Conservation (phyloP, 2,329 filamentous ascomycete species). For the Parastagonospora nodorum region DNA sequence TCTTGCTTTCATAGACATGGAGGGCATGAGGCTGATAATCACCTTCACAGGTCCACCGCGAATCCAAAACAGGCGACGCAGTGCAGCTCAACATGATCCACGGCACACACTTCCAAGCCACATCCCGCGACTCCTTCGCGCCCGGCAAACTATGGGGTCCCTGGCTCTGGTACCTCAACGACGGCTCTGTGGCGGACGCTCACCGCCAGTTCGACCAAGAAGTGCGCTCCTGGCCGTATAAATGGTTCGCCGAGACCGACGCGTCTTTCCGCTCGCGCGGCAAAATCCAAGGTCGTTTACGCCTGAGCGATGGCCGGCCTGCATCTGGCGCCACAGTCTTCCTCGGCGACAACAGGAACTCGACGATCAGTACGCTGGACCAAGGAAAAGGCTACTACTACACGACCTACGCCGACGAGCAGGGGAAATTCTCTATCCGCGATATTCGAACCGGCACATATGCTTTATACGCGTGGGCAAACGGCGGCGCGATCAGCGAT, state of each 20-base stretch:
- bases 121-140: constrained; percentile 38
- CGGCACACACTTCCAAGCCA: constrained; percentile 50
- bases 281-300: constrained; percentile 51
- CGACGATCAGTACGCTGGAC: constrained; percentile 53
- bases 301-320: constrained; percentile 55
- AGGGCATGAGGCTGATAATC: background rate
- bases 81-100: constrained; percentile 62
- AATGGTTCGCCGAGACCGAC: constrained; percentile 52
- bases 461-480: constrained; percentile 58
- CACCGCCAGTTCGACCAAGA: constrained; percentile 48
- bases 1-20: background rate
- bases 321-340: constrained; percentile 57
- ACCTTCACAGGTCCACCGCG: constrained; percentile 50
- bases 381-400: constrained; percentile 58
- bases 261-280: constrained; percentile 55
- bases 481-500: constrained; percentile 51
- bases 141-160: constrained; percentile 47
- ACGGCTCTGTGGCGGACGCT: constrained; percentile 54
- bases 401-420: constrained; percentile 51
- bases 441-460: constrained; percentile 54
- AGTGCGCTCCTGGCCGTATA: constrained; percentile 54
- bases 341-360: constrained; percentile 55
- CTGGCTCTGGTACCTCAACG: constrained; percentile 53
- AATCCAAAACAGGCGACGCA: constrained; percentile 56
- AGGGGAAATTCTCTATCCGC: constrained; percentile 52